phyloP scores from a whole-genome alignment of 306 rosid species.

The Astragalus membranaceus region DNA sequence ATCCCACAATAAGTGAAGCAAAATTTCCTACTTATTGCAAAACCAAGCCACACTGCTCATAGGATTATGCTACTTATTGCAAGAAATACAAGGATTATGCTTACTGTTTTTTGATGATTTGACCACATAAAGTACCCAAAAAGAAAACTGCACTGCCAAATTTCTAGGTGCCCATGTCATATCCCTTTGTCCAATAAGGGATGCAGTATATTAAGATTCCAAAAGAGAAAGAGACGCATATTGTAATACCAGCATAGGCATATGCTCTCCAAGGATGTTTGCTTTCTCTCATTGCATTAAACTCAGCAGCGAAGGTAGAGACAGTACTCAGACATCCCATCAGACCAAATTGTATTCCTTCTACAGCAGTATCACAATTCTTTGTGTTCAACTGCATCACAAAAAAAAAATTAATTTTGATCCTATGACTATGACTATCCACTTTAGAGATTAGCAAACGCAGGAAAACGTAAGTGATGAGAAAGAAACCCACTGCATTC shows the following conservation, averaged over 20 bases:
- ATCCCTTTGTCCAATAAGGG: slow-evolving; percentile 63
- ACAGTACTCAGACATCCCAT: slow-evolving; percentile 87
- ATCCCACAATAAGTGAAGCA: slow-evolving; percentile 36
- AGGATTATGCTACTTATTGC: too few species aligned
- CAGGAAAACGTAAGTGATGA: background rate
- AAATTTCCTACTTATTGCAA: too few species aligned
- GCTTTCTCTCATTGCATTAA: slow-evolving; percentile 74
- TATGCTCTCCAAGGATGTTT: slow-evolving; percentile 66
- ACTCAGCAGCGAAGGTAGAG: slow-evolving; percentile 79
- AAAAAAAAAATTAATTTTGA: background rate
- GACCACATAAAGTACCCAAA: background rate
- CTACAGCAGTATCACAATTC: slow-evolving; percentile 43
- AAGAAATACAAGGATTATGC: too few species aligned
- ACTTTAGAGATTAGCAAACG: background rate
- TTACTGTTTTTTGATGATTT: background rate
- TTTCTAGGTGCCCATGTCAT: slow-evolving; percentile 17
- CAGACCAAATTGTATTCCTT: slow-evolving; percentile 64
- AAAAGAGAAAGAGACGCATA: slow-evolving; percentile 43
- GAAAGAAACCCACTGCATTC: slow-evolving; percentile 43
- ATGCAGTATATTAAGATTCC: slow-evolving; percentile 62
- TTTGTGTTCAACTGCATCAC: slow-evolving; percentile 47
- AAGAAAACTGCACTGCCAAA: background rate
- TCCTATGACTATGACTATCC: too few species aligned
- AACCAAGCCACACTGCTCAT: too few species aligned
- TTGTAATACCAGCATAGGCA: slow-evolving; percentile 50